Conservation (phyloP, 306 rosid species). For the Lathyrus oleraceus region DNA sequence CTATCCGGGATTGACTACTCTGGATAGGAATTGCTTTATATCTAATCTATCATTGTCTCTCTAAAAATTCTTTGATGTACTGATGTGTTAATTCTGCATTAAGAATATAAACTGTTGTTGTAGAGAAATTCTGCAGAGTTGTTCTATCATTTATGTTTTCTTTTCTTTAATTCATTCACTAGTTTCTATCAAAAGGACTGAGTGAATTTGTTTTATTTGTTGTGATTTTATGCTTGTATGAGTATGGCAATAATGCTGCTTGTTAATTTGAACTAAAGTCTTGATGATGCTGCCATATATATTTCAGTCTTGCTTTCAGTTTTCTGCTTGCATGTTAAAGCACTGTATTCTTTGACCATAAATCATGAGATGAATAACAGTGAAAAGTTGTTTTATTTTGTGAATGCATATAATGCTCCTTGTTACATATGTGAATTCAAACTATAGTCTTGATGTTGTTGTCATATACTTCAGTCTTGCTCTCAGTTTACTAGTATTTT, state of each 20-base stretch:
- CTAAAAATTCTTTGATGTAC: no score
- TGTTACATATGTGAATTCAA: slow-evolving; percentile 17
- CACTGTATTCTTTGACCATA: slow-evolving; percentile 3
- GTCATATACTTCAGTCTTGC: slow-evolving; percentile 8
- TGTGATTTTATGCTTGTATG: neutral
- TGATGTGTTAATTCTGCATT: no score
- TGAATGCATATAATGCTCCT: neutral
- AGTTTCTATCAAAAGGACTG: no score
- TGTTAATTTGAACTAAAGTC: neutral
- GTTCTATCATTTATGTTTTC: no score
- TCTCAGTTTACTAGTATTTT: slow-evolving; percentile 13
- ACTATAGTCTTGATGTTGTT: slow-evolving; percentile 2
- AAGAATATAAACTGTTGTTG: no score
- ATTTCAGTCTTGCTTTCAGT: slow-evolving; percentile 16
- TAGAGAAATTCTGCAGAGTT: no score
- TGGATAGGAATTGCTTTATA: no score
- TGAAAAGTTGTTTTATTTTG: slow-evolving; percentile 17
- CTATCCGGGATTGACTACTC: no score
- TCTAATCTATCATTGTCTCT: no score
- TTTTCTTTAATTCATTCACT: no score
- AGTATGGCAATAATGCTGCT: neutral
- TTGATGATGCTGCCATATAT: neutral
- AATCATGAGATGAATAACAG: neutral
- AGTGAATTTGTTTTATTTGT: neutral
- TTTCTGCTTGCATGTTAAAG: slow-evolving; percentile 11